phyloP scores from a whole-genome alignment of 2,329 filamentous ascomycete species.

The Clonostachys solani region DNA sequence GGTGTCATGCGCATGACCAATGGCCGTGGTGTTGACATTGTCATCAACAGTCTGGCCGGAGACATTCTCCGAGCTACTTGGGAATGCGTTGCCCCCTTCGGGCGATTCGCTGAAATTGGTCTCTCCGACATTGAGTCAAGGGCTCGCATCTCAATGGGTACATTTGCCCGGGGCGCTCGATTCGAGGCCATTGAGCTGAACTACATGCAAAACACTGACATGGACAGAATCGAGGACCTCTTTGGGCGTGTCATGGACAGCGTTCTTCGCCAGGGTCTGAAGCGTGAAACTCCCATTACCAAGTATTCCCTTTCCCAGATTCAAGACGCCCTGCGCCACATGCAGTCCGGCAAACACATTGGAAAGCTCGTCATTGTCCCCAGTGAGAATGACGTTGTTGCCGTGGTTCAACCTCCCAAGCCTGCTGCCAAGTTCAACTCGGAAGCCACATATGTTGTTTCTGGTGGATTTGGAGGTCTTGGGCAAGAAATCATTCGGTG shows the following conservation, averaged over 20 bases:
- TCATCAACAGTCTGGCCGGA: slow-evolving; percentile 21
- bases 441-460: slow-evolving; percentile 39
- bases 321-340: slow-evolving; percentile 31
- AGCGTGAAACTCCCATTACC: slow-evolving; percentile 7
- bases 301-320: slow-evolving; percentile 17
- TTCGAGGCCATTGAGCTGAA: slow-evolving; percentile 4
- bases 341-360: slow-evolving; percentile 37
- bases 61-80: slow-evolving; percentile 23
- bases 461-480: slow-evolving; percentile 44
- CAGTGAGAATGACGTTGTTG: not conserved
- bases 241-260: slow-evolving; percentile 2
- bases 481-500: slow-evolving; percentile 38
- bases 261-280: not conserved
- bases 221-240: not conserved
- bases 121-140: slow-evolving; percentile 26
- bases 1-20: slow-evolving; percentile 15
- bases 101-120: slow-evolving; percentile 33
- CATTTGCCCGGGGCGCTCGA: slow-evolving; percentile 17
- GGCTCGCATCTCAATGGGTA: slow-evolving; percentile 22
- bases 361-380: slow-evolving; percentile 30
- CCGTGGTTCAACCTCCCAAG: too few relatives aligned
- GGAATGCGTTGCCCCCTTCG: slow-evolving; percentile 25
- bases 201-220: slow-evolving; percentile 1
- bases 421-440: not conserved
- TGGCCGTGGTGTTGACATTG: slow-evolving; percentile 21